phyloP scores from a whole-genome alignment of 2,329 filamentous ascomycete genomes.

The Cytospora piceae region DNA sequence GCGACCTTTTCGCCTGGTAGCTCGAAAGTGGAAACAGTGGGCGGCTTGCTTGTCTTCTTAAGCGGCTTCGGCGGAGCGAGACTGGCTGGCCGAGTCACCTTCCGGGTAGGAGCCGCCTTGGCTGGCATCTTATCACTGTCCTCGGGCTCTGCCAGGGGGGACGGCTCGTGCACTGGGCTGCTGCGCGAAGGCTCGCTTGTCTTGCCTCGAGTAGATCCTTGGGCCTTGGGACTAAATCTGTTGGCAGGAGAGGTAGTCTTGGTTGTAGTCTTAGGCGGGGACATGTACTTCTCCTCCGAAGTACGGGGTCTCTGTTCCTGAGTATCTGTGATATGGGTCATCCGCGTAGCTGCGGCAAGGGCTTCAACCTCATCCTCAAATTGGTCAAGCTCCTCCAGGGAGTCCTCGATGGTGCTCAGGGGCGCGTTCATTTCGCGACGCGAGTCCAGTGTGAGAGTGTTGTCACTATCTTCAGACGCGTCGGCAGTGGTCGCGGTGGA shows the following conservation, averaged over 20 bases:
- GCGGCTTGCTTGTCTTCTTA: slow-evolving; percentile 58
- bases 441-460: slow-evolving; percentile 23
- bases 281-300: neutral
- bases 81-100: slow-evolving; percentile 44
- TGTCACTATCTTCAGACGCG: slow-evolving; percentile 27
- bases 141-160: slow-evolving; percentile 5
- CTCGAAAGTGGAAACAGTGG: slow-evolving; percentile 61
- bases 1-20: slow-evolving; percentile 66
- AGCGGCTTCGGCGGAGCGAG: slow-evolving; percentile 51
- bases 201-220: neutral
- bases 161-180: slow-evolving; percentile 7
- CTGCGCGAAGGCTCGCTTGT: neutral
- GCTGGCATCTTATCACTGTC: slow-evolving; percentile 34
- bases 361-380: slow-evolving; percentile 66
- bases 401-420: slow-evolving; percentile 58
- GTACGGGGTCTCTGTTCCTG: neutral
- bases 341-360: slow-evolving; percentile 37
- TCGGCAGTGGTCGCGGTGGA: slow-evolving; percentile 18
- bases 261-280: slow-evolving; percentile 9
- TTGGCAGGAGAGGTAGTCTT: slow-evolving; percentile 3
- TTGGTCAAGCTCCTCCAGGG: slow-evolving; percentile 63
- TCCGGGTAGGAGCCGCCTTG: slow-evolving; percentile 35
- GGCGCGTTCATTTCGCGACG: slow-evolving; percentile 16
- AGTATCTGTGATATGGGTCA: slow-evolving; percentile 13
- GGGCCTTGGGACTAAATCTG: slow-evolving; percentile 1